Percentiles rank a stretch among this genome's conserved stretches.
These are phyloP conservation scores for Fusarium metavorans DNA, from an alignment of 2,329 filamentous ascomycete genomes.

Conservation along the genomic window DNA sequence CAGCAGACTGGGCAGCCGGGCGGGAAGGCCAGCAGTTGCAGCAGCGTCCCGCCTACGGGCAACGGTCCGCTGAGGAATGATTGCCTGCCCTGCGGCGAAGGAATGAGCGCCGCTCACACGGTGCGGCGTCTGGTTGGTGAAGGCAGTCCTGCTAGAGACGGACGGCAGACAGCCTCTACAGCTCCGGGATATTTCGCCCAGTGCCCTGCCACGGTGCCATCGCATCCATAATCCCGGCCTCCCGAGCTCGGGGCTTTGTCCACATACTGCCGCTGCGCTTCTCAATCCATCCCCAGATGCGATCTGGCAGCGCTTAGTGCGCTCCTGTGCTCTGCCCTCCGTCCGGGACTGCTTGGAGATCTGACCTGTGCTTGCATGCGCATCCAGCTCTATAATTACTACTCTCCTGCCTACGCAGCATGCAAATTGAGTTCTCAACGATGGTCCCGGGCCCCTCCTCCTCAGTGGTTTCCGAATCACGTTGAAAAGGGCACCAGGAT, in stretches of 20 bases:
- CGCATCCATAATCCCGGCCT: constrained; percentile 25
- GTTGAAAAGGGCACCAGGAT: constrained; percentile 21
- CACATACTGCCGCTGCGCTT: constrained; percentile 45
- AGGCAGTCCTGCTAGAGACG: constrained; percentile 12
- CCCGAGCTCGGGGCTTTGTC: constrained; percentile 43
- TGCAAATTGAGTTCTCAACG: constrained; percentile 22
- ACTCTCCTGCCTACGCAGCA: constrained; percentile 18
- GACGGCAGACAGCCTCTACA: not conserved
- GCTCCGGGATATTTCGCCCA: constrained; percentile 40
- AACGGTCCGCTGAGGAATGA: constrained; percentile 36
- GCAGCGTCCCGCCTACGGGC: constrained; percentile 26
- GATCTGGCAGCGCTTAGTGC: constrained; percentile 48
- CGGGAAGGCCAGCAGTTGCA: constrained; percentile 12
- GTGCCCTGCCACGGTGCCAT: constrained; percentile 30
- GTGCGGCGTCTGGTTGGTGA: constrained; percentile 21
- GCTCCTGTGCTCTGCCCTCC: constrained; percentile 44
- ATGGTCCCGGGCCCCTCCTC: constrained; percentile 5
- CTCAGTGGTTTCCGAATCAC: constrained; percentile 10
- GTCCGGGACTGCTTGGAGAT: constrained; percentile 41
- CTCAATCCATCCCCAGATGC: constrained; percentile 41
- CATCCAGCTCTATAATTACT: constrained; percentile 37
- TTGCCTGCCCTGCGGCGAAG: constrained; percentile 12
- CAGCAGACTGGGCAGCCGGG: not conserved
- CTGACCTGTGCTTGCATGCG: constrained; percentile 45
- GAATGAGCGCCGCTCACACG: constrained; percentile 20